phyloP scores from a whole-genome alignment of 2,329 filamentous ascomycete genomes.

The Penicillium sp. region DNA sequence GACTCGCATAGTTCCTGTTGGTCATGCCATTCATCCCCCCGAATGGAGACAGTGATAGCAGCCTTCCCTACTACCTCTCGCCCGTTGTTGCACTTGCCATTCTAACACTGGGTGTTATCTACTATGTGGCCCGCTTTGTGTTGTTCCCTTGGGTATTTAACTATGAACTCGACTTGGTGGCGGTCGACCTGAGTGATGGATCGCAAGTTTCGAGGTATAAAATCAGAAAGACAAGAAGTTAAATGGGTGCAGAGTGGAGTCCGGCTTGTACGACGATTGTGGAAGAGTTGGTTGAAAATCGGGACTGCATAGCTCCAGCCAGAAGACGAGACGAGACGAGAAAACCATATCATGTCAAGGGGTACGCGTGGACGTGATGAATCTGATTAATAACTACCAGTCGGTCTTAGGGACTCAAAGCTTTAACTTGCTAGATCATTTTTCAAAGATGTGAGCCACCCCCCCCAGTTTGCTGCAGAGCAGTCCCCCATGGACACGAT shows the following conservation, averaged over 20 bases:
- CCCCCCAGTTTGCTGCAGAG: background rate
- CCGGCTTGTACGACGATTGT: no score
- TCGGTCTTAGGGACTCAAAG: no score
- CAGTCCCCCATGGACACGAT: background rate
- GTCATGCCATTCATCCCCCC: constrained; percentile 24
- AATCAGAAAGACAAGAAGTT: no score
- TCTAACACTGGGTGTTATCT: constrained; percentile 15
- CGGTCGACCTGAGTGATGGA: constrained; percentile 16
- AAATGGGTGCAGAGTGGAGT: no score
- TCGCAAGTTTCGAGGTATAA: constrained; percentile 18
- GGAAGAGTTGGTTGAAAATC: no score
- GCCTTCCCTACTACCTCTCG: constrained; percentile 20
- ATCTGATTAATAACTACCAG: no score
- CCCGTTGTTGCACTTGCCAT: constrained; percentile 19
- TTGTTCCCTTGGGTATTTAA: constrained; percentile 15
- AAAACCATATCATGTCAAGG: no score
- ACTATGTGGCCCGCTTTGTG: constrained; percentile 14
- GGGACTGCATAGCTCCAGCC: no score
- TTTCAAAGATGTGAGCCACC: background rate
- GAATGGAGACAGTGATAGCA: constrained; percentile 7
- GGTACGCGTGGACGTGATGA: no score
- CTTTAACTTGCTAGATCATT: no score
- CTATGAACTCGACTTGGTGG: constrained; percentile 11
- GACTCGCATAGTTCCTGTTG: constrained; percentile 17
- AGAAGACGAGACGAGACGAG: no score